phyloP scores from a whole-genome alignment of 2,329 filamentous ascomycete genomes.

The Fusarium bulbicola region DNA sequence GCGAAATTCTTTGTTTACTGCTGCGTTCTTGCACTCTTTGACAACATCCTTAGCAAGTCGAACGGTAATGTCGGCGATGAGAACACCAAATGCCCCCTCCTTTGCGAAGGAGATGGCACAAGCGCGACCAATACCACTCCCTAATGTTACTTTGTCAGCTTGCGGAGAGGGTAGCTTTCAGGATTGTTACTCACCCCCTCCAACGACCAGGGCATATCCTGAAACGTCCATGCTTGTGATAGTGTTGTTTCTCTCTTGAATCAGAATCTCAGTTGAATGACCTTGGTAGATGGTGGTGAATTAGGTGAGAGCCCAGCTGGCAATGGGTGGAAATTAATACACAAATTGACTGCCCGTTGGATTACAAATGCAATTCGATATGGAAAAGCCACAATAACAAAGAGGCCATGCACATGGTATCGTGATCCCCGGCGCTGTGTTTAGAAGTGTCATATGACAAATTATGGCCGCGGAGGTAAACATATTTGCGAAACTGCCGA shows the following conservation, averaged over 20 bases:
- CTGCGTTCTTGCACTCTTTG: not conserved
- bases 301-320: not conserved
- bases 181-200: not conserved
- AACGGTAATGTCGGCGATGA: not conserved
- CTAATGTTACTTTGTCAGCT: not conserved
- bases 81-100: not conserved
- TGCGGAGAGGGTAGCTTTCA: rapidly evolving
- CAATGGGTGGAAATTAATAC: not conserved
- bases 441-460: not conserved
- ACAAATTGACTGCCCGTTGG: not conserved
- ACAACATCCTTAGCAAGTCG: not conserved
- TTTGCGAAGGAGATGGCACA: not conserved
- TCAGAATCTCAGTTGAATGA: too few relatives aligned
- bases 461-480: not conserved
- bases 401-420: not conserved
- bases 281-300: too few relatives aligned
- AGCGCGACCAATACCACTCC: not conserved
- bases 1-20: not conserved
- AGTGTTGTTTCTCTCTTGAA: not conserved
- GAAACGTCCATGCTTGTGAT: not conserved
- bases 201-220: not conserved
- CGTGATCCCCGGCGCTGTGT: not conserved
- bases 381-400: not conserved
- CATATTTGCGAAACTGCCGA: not conserved
- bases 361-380: not conserved